These are phyloP conservation scores for Dillenia suffruticosa DNA, from an alignment of 164 flowering plant species.

Conservation along the genomic window DNA sequence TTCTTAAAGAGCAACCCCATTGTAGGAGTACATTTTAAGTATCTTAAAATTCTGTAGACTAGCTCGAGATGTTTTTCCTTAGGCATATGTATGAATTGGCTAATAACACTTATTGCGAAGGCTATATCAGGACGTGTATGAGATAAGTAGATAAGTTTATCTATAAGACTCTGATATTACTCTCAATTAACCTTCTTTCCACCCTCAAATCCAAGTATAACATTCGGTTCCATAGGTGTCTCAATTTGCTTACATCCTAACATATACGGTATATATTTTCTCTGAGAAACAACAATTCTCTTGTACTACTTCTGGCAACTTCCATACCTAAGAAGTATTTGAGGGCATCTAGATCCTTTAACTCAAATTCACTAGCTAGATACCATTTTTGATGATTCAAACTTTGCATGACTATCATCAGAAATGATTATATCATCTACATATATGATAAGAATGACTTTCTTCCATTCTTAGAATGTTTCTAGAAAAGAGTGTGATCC, in stretches of 20 bases:
- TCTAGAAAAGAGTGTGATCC: neutral
- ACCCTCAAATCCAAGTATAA: neutral
- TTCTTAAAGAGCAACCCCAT: neutral
- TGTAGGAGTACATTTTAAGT: neutral
- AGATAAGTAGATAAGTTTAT: neutral
- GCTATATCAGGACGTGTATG: neutral
- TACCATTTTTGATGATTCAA: neutral
- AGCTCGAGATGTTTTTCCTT: neutral
- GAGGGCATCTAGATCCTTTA: neutral
- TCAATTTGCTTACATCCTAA: neutral
- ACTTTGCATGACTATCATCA: neutral
- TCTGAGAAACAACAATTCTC: neutral
- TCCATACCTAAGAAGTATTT: neutral
- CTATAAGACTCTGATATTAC: neutral
- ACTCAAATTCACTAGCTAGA: neutral
- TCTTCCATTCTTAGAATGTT: neutral
- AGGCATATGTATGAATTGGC: neutral
- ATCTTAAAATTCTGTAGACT: neutral
- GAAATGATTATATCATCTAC: slow-evolving; percentile 4
- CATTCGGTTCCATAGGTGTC: neutral
- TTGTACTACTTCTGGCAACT: neutral
- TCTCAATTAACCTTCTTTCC: neutral
- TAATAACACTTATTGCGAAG: neutral
- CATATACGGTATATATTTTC: neutral
- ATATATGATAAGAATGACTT: neutral